phyloP scores from a whole-genome alignment of 768 basidiomycete species.

The Thelephora aurantiotincta region DNA sequence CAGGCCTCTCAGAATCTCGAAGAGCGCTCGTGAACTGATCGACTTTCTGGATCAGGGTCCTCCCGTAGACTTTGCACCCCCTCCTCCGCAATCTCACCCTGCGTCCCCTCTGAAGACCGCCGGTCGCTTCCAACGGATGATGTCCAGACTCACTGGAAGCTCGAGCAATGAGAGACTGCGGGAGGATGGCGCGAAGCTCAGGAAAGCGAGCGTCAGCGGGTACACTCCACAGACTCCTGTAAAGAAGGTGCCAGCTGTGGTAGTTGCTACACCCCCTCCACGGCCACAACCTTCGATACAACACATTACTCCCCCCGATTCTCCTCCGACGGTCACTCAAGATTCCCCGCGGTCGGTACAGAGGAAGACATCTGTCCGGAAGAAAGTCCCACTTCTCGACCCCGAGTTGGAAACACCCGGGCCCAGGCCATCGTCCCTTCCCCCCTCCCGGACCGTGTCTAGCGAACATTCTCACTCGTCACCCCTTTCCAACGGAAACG shows the following conservation, averaged over 20 bases:
- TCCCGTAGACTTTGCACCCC: slow-evolving; percentile 22
- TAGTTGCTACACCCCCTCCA: slow-evolving; percentile 14
- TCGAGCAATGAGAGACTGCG: slow-evolving; percentile 20
- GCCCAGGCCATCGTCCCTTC: too few species aligned
- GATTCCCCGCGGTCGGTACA: too few species aligned
- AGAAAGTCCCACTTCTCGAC: too few species aligned
- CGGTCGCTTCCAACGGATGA: slow-evolving; percentile 67
- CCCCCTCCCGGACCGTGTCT: too few species aligned
- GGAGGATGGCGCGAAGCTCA: slow-evolving; percentile 13
- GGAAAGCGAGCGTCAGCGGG: neutral
- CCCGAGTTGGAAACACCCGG: too few species aligned
- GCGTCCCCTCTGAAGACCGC: slow-evolving; percentile 30
- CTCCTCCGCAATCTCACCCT: slow-evolving; percentile 7
- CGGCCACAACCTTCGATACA: neutral
- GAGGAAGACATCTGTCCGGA: too few species aligned
- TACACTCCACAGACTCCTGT: neutral
- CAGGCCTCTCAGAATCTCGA: slow-evolving; percentile 20
- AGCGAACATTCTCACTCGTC: too few species aligned
- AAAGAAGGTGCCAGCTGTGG: slow-evolving; percentile 18
- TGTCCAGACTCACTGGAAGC: slow-evolving; percentile 50
- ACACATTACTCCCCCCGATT: slow-evolving; percentile 3
- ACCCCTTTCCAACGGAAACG: too few species aligned
- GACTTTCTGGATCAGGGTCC: slow-evolving; percentile 48
- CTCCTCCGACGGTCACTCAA: neutral
- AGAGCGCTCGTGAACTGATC: slow-evolving; percentile 33